These are phyloP conservation scores for Coemansia aciculifera DNA, from an alignment of 192 early-diverging fungal genomes.

Conservation along the genomic window DNA sequence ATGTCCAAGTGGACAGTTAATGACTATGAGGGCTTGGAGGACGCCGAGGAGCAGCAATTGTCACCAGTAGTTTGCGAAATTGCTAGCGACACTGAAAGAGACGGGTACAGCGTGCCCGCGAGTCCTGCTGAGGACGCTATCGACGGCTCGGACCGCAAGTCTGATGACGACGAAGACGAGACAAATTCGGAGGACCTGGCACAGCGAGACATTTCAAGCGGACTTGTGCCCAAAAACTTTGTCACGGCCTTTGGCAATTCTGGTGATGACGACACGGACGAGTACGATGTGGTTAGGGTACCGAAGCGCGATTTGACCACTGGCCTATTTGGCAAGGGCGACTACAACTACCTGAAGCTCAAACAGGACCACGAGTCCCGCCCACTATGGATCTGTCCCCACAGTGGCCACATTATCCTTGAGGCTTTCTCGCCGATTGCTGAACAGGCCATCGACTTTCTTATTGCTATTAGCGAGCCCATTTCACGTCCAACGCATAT, in stretches of 20 bases:
- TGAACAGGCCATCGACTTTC: constrained; percentile 93
- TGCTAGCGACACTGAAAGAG: constrained; percentile 7
- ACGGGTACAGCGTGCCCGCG: constrained; percentile 17
- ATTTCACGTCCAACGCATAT: constrained; percentile 67
- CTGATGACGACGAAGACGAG: constrained; percentile 8
- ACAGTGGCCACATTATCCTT: constrained; percentile 80
- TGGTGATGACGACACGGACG: constrained; percentile 15
- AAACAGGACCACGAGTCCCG: constrained; percentile 86
- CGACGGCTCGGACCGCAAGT: neutral
- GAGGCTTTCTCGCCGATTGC: constrained; percentile 97
- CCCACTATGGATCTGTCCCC: constrained; percentile 87
- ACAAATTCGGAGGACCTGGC: constrained; percentile 25
- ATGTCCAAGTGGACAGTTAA: neutral
- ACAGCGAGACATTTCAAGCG: constrained; percentile 18
- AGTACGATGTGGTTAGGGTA: constrained; percentile 37
- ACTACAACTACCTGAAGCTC: constrained; percentile 75
- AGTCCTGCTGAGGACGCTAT: constrained; percentile 20
- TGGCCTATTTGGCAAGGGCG: constrained; percentile 66
- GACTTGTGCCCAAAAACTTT: constrained; percentile 33
- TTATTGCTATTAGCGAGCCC: constrained; percentile 96
- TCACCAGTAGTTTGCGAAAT: neutral
- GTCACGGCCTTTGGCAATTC: constrained; percentile 13
- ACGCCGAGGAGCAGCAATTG: neutral
- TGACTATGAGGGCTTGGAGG: neutral
- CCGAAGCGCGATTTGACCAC: constrained; percentile 38